Conservation (phyloP, 257 asterid species). For the Ilex asprella region DNA sequence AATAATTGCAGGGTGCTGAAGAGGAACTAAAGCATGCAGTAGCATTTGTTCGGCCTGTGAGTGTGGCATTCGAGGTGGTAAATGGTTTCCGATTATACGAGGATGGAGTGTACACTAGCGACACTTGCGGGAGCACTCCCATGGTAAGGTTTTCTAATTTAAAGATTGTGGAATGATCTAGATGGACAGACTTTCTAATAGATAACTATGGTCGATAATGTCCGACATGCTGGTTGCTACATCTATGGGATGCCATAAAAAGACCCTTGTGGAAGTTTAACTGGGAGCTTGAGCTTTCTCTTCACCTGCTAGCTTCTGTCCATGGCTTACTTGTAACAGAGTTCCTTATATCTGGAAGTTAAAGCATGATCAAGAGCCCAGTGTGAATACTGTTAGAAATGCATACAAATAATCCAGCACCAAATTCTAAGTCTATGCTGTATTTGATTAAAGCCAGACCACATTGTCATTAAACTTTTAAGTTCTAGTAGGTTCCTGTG, state of each 20-base stretch:
- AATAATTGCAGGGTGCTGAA: constrained; percentile 61
- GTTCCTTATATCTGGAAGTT: too few species aligned
- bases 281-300: too few species aligned
- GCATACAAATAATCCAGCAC: too few species aligned
- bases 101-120: constrained; percentile 68
- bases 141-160: constrained; percentile 39
- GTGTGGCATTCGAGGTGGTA: constrained; percentile 83
- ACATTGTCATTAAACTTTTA: too few species aligned
- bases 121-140: constrained; percentile 55
- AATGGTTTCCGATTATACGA: constrained; percentile 45
- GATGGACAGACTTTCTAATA: too few species aligned
- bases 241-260: neutral
- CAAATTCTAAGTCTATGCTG: too few species aligned
- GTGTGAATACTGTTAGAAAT: too few species aligned
- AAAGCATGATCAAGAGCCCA: too few species aligned
- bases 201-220: too few species aligned
- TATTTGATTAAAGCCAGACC: too few species aligned
- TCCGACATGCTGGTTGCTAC: too few species aligned
- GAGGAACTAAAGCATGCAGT: constrained; percentile 85
- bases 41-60: constrained; percentile 70
- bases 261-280: neutral
- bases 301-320: neutral
- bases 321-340: neutral
- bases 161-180: neutral
- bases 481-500: too few species aligned